Percentiles rank a stretch among this genome's conserved stretches.
These are phyloP conservation scores for Ceratopteris richardii DNA, from an alignment of 75 land plant species.

Conservation along the genomic window DNA sequence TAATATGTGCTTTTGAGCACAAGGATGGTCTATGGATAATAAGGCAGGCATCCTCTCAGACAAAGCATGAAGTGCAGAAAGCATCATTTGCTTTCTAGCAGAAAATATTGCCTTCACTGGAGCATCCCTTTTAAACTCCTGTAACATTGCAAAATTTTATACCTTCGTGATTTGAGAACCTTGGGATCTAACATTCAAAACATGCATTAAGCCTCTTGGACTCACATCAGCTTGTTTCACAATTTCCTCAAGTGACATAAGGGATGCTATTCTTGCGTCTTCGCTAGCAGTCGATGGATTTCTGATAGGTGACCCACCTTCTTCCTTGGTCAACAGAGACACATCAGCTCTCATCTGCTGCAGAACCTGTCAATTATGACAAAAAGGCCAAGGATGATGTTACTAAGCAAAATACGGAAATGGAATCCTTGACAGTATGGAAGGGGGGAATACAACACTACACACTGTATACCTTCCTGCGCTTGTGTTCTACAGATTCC, in stretches of 20 bases:
- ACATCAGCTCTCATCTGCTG: constrained; percentile 78
- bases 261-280: constrained; percentile 92
- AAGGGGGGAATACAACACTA: background rate
- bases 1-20: constrained; percentile 65
- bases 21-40: constrained; percentile 89
- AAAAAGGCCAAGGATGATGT: background rate
- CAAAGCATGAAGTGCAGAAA: constrained; percentile 67
- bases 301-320: constrained; percentile 67
- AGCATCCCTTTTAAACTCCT: constrained; percentile 70
- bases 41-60: constrained; percentile 81
- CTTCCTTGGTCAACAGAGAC: constrained; percentile 68
- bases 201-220: background rate
- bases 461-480: constrained; percentile 54
- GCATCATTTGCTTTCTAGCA: constrained; percentile 57
- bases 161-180: no score
- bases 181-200: no score
- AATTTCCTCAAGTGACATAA: constrained; percentile 85
- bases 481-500: constrained; percentile 95
- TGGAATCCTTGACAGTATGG: background rate
- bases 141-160: background rate
- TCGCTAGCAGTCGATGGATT: constrained; percentile 93
- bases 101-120: constrained; percentile 34
- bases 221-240: constrained; percentile 81
- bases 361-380: constrained; percentile 43
- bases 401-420: background rate